Conservation (phyloP, 2,329 filamentous ascomycete species). For the Phyllosticta paracitricarpa region DNA sequence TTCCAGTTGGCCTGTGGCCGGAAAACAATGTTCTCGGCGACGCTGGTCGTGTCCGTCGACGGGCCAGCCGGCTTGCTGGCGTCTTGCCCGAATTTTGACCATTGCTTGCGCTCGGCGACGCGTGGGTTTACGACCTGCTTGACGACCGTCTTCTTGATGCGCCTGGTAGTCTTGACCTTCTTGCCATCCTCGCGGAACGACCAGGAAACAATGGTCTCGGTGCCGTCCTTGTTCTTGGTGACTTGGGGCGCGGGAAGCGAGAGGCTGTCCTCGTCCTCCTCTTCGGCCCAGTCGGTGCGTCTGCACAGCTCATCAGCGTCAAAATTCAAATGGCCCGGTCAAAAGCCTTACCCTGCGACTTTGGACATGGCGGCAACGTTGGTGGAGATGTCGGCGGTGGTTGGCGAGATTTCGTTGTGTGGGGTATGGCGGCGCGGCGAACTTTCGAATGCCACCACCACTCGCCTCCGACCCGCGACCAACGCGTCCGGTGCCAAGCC, state of each 20-base stretch:
- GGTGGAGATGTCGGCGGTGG: background rate
- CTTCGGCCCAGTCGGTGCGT: constrained; percentile 84
- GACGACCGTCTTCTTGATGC: constrained; percentile 83
- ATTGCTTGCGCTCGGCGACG: constrained; percentile 87
- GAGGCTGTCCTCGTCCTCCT: constrained; percentile 75
- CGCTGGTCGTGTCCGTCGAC: constrained; percentile 77
- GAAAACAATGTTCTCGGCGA: constrained; percentile 98
- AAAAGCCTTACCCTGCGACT: constrained; percentile 24
- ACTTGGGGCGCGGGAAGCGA: constrained; percentile 77
- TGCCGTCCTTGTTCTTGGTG: constrained; percentile 95
- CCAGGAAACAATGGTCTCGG: constrained; percentile 88
- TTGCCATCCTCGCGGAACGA: constrained; percentile 85
- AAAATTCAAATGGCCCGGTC: background rate
- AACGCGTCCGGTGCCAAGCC: background rate
- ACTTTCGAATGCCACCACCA: background rate
- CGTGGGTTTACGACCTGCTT: constrained; percentile 93
- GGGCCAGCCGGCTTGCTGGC: constrained; percentile 78
- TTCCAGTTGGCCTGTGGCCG: constrained; percentile 89
- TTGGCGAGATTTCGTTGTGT: constrained; percentile 7
- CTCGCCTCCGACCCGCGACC: background rate
- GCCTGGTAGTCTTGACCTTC: constrained; percentile 94
- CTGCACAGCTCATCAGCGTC: constrained; percentile 21
- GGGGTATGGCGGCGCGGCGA: constrained; percentile 6
- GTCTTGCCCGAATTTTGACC: constrained; percentile 86
- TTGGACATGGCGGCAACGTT: constrained; percentile 22